A percentile compares a stretch with the other conserved stretches of the same genome.
Conservation (phyloP, 257 asterid species). For the Salvia splendens region DNA sequence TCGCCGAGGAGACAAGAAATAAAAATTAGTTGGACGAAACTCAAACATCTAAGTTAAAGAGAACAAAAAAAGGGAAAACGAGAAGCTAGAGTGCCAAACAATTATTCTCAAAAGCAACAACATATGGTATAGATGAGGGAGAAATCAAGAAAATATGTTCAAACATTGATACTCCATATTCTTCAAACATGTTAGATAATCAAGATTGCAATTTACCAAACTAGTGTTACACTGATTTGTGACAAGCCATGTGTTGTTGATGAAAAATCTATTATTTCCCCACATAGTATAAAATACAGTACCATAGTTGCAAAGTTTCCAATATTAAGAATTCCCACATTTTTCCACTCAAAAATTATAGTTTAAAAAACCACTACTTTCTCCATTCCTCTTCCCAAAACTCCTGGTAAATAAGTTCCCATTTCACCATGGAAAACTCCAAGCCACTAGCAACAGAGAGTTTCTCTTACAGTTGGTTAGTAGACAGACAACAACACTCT, state of each 20-base stretch:
- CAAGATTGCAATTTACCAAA: constrained; percentile 32
- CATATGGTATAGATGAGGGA: background rate
- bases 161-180: background rate
- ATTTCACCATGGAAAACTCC: constrained; percentile 51
- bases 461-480: constrained; percentile 69
- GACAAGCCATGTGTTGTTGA: constrained; percentile 44
- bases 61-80: background rate
- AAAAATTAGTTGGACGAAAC: too few species aligned
- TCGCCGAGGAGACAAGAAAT: background rate
- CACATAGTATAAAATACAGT: too few species aligned
- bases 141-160: background rate
- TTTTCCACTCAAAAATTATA: constrained; percentile 6
- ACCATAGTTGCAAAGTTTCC: background rate
- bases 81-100: background rate
- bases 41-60: too few species aligned
- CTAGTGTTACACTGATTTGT: constrained; percentile 30
- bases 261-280: background rate
- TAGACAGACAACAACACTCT: constrained; percentile 37
- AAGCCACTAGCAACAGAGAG: constrained; percentile 63
- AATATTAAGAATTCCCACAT: constrained; percentile 18
- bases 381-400: constrained; percentile 13
- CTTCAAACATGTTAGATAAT: constrained; percentile 3
- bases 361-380: constrained; percentile 32
- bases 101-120: background rate
- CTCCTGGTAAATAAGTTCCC: background rate